phyloP scores from a whole-genome alignment of 345 rosid species.

The Geranium rotundifolium region DNA sequence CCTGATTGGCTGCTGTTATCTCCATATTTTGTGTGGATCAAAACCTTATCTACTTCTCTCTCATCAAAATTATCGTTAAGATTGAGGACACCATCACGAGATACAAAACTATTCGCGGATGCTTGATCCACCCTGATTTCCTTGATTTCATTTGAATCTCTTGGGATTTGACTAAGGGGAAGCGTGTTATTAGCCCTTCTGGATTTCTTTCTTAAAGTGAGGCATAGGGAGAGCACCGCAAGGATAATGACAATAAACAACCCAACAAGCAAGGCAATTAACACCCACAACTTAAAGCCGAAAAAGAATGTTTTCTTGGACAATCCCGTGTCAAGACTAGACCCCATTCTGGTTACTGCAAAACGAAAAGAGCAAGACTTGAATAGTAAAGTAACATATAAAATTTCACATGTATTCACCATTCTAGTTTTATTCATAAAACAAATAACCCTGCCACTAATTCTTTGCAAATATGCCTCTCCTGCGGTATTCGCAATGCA shows the following conservation, averaged over 20 bases:
- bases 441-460: background rate
- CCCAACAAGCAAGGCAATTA: conserved; percentile 9
- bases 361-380: background rate
- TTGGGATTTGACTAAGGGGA: conserved; percentile 13
- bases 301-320: conserved; percentile 11
- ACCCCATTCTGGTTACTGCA: conserved; percentile 5
- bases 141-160: conserved; percentile 13
- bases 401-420: background rate
- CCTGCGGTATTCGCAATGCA: too few relatives aligned
- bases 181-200: conserved; percentile 8
- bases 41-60: conserved; percentile 11
- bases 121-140: conserved; percentile 14
- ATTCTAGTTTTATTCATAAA: background rate
- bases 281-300: conserved; percentile 14
- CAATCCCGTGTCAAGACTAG: conserved; percentile 10
- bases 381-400: background rate
- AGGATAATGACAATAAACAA: conserved; percentile 9
- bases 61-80: conserved; percentile 8
- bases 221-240: conserved; percentile 7
- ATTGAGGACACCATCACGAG: conserved; percentile 7
- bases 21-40: conserved; percentile 11
- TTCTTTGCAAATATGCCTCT: background rate
- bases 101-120: conserved; percentile 2
- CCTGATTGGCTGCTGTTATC: conserved; percentile 16
- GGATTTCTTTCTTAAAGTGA: conserved; percentile 9